Percentiles rank a stretch among this genome's conserved stretches.
phyloP scores from a whole-genome alignment of 2,329 filamentous ascomycete species.

The Pseudogymnoascus pannorum region DNA sequence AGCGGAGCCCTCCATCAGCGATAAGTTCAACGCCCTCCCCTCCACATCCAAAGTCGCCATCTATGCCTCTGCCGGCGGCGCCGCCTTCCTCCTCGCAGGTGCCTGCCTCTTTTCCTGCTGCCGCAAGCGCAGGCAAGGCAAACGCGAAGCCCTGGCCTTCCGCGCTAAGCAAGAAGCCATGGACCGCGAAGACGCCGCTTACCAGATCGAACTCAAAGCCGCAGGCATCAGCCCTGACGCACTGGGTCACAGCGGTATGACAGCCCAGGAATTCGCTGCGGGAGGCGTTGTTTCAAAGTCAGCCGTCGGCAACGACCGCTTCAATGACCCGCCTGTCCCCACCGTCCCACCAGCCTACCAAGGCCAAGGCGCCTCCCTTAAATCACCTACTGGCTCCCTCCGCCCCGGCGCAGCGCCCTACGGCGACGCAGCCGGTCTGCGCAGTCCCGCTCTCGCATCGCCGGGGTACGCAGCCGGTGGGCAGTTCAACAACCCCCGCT shows the following conservation, averaged over 20 bases:
- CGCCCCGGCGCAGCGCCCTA: neutral
- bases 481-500: neutral
- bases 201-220: conserved; percentile 22
- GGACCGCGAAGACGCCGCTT: conserved; percentile 23
- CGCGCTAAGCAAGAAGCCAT: conserved; percentile 24
- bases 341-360: neutral
- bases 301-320: neutral
- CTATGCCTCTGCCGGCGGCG: conserved; percentile 42
- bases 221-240: conserved; percentile 1
- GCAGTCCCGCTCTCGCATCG: neutral
- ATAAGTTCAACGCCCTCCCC: conserved; percentile 50
- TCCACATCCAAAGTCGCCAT: conserved; percentile 44
- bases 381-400: neutral
- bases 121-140: conserved; percentile 46
- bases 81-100: conserved; percentile 36
- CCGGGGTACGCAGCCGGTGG: neutral
- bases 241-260: neutral
- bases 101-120: conserved; percentile 46
- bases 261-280: neutral
- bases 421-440: neutral
- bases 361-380: neutral
- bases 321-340: neutral
- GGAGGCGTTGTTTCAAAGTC: neutral
- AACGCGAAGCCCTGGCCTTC: conserved; percentile 39
- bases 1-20: conserved; percentile 37